Conservation (phyloP, 2,329 filamentous ascomycete genomes). For the Whalleya microplaca region DNA sequence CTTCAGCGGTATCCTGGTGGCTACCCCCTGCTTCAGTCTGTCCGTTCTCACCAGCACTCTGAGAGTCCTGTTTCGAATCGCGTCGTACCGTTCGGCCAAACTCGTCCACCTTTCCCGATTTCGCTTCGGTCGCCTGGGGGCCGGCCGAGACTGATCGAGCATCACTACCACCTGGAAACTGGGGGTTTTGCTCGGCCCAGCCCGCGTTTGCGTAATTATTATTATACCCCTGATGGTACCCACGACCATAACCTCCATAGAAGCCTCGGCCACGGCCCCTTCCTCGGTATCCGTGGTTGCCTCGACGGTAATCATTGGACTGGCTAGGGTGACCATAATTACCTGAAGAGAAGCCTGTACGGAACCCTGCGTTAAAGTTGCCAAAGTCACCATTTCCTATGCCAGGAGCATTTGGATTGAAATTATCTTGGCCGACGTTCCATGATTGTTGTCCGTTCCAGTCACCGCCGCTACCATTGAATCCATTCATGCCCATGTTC, state of each 20-base stretch:
- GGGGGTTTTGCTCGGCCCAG: conserved; percentile 33
- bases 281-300: conserved; percentile 71
- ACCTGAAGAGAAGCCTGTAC: conserved; percentile 78
- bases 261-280: conserved; percentile 64
- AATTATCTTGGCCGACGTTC: conserved; percentile 88
- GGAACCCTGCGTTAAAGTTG: conserved; percentile 76
- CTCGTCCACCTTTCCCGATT: conserved; percentile 43
- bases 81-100: conserved; percentile 42
- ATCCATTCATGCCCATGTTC: conserved; percentile 75
- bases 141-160: conserved; percentile 25
- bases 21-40: conserved; percentile 25
- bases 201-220: conserved; percentile 32
- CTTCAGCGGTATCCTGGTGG: conserved; percentile 26
- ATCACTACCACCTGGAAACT: conserved; percentile 24
- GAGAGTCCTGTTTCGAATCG: conserved; percentile 29
- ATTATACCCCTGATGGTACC: conserved; percentile 53
- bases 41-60: conserved; percentile 29
- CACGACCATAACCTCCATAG: conserved; percentile 57
- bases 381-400: conserved; percentile 82
- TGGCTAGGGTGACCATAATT: conserved; percentile 78
- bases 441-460: conserved; percentile 82
- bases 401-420: conserved; percentile 82
- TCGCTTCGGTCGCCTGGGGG: conserved; percentile 27
- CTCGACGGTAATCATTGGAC: conserved; percentile 76
- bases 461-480: conserved; percentile 73